A percentile compares a stretch with the other conserved stretches of the same genome.
These are phyloP conservation scores for Atkinsonella hypoxylon DNA, from an alignment of 2,329 filamentous ascomycete genomes.

Conservation along the genomic window DNA sequence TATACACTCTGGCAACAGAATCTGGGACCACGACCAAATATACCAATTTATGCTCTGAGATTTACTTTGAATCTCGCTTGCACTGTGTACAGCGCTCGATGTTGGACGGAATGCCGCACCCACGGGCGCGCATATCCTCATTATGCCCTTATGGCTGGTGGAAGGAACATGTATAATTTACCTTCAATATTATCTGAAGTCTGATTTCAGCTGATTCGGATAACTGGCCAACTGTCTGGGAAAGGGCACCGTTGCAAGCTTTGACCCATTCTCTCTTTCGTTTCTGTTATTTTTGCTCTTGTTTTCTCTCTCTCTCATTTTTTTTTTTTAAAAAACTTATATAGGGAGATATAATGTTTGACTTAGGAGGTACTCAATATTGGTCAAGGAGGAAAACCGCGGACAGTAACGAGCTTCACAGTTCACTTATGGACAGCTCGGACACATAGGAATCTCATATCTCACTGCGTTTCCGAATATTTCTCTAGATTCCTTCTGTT, in stretches of 20 bases:
- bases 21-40: conserved; percentile 14
- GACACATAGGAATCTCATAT: background rate
- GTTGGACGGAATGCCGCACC: background rate
- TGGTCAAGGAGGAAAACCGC: background rate
- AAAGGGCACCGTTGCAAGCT: too few relatives aligned
- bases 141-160: background rate
- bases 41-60: background rate
- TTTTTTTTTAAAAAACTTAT: too few relatives aligned
- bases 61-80: background rate
- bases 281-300: too few relatives aligned
- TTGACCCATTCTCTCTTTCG: too few relatives aligned
- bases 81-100: background rate
- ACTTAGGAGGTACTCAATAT: background rate
- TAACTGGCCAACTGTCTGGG: too few relatives aligned
- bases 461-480: background rate
- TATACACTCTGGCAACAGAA: conserved; percentile 22
- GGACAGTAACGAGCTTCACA: conserved; percentile 1
- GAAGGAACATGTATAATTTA: background rate
- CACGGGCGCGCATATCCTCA: background rate
- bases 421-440: background rate
- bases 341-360: background rate
- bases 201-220: too few relatives aligned
- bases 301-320: too few relatives aligned
- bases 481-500: background rate
- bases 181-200: background rate